Conservation (phyloP, 306 rosid genomes). For the Castanea mollissima region DNA sequence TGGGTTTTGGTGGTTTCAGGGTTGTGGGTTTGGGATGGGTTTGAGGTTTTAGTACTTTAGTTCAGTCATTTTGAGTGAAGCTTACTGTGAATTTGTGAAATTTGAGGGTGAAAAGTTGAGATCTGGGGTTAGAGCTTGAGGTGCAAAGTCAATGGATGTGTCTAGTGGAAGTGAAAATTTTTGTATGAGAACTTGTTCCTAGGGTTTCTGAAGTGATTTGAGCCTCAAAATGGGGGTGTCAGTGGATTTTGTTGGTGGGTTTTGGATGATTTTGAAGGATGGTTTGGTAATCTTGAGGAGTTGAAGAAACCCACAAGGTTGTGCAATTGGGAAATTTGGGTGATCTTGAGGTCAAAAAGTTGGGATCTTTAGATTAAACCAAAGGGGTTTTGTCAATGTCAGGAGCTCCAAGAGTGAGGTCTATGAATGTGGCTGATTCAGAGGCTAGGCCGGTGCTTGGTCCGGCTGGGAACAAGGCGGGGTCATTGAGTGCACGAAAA, state of each 20-base stretch:
- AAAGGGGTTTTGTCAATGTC: constrained; percentile 42
- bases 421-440: constrained; percentile 76
- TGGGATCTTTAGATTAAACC: constrained; percentile 2
- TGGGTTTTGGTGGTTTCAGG: constrained; percentile 35
- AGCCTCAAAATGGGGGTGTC: constrained; percentile 32
- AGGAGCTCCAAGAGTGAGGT: constrained; percentile 79
- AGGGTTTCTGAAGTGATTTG: constrained; percentile 5
- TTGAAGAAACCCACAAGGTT: constrained; percentile 20
- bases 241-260: constrained; percentile 27
- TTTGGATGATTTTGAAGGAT: constrained; percentile 18
- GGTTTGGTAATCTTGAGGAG: constrained; percentile 5
- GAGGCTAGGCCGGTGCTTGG: constrained; percentile 70
- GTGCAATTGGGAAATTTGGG: constrained; percentile 18
- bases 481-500: constrained; percentile 50
- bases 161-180: constrained; percentile 22
- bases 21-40: constrained; percentile 20
- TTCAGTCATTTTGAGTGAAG: constrained; percentile 27
- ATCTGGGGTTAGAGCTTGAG: constrained; percentile 43
- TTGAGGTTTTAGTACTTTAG: constrained; percentile 1
- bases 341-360: background rate
- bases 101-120: constrained; percentile 42
- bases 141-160: constrained; percentile 26
- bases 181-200: constrained; percentile 13
- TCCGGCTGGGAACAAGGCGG: constrained; percentile 73
- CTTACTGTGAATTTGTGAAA: constrained; percentile 17